Evolutionary conservation across 2,329 filamentous ascomycete genomes (phyloP).

Genomic region (Ophidiomyces ophidiicola): DNA sequence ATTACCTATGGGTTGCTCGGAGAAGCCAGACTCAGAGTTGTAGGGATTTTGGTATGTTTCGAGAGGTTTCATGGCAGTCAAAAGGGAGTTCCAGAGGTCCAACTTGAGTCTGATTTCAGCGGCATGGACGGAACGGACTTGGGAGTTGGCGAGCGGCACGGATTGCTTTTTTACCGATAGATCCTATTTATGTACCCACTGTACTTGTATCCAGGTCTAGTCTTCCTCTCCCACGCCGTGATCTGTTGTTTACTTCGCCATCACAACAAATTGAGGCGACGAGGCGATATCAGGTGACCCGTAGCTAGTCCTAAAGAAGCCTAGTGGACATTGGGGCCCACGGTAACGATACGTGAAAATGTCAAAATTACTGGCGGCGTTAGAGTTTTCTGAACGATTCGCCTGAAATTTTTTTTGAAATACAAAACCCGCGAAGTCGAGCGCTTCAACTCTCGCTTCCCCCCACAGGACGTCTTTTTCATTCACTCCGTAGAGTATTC

Average conservation of each 20-base stretch:
- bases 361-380: conserved; percentile 7
- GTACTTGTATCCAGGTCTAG: background rate
- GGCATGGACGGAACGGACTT: conserved; percentile 5
- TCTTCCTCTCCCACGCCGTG: background rate
- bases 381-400: conserved; percentile 9
- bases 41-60: no score
- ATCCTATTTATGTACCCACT: no score
- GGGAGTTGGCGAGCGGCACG: background rate
- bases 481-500: conserved; percentile 8
- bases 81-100: background rate
- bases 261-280: background rate
- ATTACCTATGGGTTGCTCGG: no score
- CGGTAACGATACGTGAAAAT: conserved; percentile 10
- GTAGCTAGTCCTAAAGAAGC: background rate
- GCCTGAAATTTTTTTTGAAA: conserved; percentile 8
- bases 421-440: conserved; percentile 1
- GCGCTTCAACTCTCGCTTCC: conserved; percentile 3
- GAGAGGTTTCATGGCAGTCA: no score
- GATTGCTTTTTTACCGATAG: background rate
- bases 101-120: conserved; percentile 2
- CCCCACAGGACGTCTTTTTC: conserved; percentile 7
- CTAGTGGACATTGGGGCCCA: background rate
- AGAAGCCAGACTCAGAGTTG: no score
- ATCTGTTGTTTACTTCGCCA: background rate
- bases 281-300: background rate